A percentile compares a stretch with the other conserved stretches of the same genome.
Evolutionary conservation across 306 rosid species (phyloP).

Genomic region (Prunus dulcis): DNA sequence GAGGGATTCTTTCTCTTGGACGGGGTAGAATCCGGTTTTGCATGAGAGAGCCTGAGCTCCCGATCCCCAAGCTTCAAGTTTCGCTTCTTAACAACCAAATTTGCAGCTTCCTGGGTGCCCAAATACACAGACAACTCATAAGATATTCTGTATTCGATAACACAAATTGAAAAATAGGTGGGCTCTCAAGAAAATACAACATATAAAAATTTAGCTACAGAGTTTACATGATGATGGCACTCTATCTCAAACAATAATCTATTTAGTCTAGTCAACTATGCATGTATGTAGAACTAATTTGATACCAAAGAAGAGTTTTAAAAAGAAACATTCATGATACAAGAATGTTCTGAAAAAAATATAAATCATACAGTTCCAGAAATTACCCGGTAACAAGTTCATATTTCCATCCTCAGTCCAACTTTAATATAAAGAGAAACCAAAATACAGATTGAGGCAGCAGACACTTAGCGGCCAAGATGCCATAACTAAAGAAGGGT

Average conservation of each 20-base stretch:
- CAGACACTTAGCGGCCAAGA: not conserved
- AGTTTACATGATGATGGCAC: not conserved
- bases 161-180: not conserved
- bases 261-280: not conserved
- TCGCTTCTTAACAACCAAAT: slow-evolving; percentile 47
- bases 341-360: not conserved
- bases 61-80: slow-evolving; percentile 70
- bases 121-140: slow-evolving; percentile 2
- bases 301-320: not conserved
- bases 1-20: slow-evolving; percentile 46
- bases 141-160: not conserved
- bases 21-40: slow-evolving; percentile 50
- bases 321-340: not conserved
- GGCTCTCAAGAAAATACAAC: not conserved
- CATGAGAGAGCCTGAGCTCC: slow-evolving; percentile 55
- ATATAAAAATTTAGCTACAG: not conserved
- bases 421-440: not conserved
- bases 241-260: not conserved
- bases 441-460: not conserved
- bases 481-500: not conserved
- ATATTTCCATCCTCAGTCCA: not conserved
- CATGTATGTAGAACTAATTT: not conserved
- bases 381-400: not conserved
- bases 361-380: not conserved
- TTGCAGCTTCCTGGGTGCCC: slow-evolving; percentile 74